Percentiles rank a stretch among this genome's conserved stretches.
These are phyloP conservation scores for Coemansia sp. DNA, from an alignment of 192 early-diverging fungal genomes.

Conservation along the genomic window DNA sequence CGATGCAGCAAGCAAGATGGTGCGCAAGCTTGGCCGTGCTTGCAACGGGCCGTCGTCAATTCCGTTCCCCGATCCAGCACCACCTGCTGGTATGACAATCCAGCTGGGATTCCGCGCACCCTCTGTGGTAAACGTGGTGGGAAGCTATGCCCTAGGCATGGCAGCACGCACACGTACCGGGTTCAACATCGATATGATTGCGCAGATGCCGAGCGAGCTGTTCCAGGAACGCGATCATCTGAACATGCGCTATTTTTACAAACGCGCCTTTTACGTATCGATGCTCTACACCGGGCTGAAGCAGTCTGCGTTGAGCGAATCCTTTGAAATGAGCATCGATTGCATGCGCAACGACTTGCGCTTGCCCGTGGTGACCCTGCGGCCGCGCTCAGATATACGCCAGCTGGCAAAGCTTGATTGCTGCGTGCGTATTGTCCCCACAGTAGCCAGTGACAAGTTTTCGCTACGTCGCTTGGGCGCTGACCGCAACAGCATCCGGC, in stretches of 20 bases:
- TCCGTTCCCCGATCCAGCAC: conserved; percentile 76
- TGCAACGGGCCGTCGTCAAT: conserved; percentile 35
- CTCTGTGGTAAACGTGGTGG: conserved; percentile 74
- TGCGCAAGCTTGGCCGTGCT: conserved; percentile 59
- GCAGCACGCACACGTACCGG: conserved; percentile 58
- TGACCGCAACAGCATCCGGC: conserved; percentile 78
- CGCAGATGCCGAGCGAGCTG: conserved; percentile 81
- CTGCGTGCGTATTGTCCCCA: conserved; percentile 71
- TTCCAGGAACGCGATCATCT: conserved; percentile 93
- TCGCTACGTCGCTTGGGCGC: conserved; percentile 72
- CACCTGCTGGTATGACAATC: conserved; percentile 69
- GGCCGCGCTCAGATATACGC: conserved; percentile 37
- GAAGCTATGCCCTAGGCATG: conserved; percentile 84
- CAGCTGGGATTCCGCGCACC: conserved; percentile 80
- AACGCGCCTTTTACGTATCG: conserved; percentile 89
- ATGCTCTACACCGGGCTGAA: conserved; percentile 52
- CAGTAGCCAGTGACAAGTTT: conserved; percentile 65
- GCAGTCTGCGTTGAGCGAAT: conserved; percentile 55
- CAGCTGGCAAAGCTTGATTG: conserved; percentile 12
- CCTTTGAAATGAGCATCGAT: conserved; percentile 56
- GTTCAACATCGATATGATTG: conserved; percentile 85
- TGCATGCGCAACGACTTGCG: conserved; percentile 62
- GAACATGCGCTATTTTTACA: conserved; percentile 94
- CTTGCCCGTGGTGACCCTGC: conserved; percentile 63
- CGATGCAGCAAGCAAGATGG: conserved; percentile 26